A percentile compares a stretch with the other conserved stretches of the same genome.
phyloP scores from a whole-genome alignment of 129 eudicot species.

The Helianthus tuberosus region DNA sequence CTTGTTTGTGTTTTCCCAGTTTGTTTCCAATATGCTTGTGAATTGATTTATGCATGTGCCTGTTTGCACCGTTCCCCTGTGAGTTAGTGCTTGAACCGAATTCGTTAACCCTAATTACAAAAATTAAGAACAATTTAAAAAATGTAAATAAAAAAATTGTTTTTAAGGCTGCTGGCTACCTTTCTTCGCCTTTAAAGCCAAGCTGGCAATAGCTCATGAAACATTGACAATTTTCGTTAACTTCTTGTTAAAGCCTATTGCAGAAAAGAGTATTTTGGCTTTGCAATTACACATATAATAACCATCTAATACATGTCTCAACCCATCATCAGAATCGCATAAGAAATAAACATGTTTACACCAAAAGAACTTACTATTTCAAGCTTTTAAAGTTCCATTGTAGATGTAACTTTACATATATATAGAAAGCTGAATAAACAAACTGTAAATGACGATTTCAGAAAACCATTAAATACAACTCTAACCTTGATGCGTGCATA shows the following conservation, averaged over 20 bases:
- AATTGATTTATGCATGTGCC: background rate
- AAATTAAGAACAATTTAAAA: too few species aligned
- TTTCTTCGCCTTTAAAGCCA: too few species aligned
- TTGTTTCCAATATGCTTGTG: background rate
- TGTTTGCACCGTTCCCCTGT: background rate
- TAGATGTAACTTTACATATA: constrained; percentile 22
- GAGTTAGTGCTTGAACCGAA: background rate
- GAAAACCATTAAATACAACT: constrained; percentile 3
- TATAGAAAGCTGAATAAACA: constrained; percentile 11
- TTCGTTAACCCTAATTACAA: too few species aligned
- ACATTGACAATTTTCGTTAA: too few species aligned
- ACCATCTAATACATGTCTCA: too few species aligned
- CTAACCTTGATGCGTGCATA: constrained; percentile 19
- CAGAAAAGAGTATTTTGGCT: too few species aligned
- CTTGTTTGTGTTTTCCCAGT: background rate
- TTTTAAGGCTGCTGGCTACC: too few species aligned
- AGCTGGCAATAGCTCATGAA: too few species aligned
- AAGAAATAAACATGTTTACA: background rate
- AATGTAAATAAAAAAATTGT: too few species aligned
- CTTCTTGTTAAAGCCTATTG: too few species aligned
- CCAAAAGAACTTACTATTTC: constrained; percentile 1
- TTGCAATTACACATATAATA: too few species aligned
- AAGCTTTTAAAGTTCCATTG: background rate
- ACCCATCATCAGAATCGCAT: background rate
- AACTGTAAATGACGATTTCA: constrained; percentile 14